Evolutionary conservation across 371 early-diverging fungal species (phyloP), one percentile per base, ranked within the genome.

Genomic region (Funneliformis caledonium): DNA sequence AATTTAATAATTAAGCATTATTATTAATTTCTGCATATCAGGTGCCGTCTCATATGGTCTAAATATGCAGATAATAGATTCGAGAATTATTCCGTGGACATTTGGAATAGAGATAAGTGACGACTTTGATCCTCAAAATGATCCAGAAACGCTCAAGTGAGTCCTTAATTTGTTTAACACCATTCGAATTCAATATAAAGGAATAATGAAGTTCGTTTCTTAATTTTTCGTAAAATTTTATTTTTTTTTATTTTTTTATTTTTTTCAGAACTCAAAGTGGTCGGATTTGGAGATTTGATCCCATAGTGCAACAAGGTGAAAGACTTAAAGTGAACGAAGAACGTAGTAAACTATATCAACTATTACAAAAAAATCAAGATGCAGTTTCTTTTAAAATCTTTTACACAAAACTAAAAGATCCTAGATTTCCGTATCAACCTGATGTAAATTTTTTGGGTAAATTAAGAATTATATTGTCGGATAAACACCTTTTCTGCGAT

Each of bases 1-100:
- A 52, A 4, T 0, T 52, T 52, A 19, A 52, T 16, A 52, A 16
- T 10, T 52, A 52, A 14, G 11, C 5, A 16, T 52, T 52, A 12
- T 52, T 52, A 12, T 4, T 52, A 14, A 14, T 16, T 16, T 48
- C 12, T 16, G 52, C 19, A 0, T 26, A 26, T 26, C 14, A 42
- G 86, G 86, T 6, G 78, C 78, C 10, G 69, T 78, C n/a, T 33
- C 12, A 22, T 78, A 78, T 69, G 78, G 78, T 11, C 45, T 77
- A 31, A 47, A 77, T 10, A 48, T 77, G 62, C 45, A 64, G 2
- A 9, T 33, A 26, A 48, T 77, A 12, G 19, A 48, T 26, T 14
- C n/a, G n/a, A 42, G 77, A 8, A 64, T 64, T 14, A 26, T 77
- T 43, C 64, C 64, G 26, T 65, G 26, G 33, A 78, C 67, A 14